Conservation (phyloP, 1,139 yeast genomes). For the Nakaseomyces nivariensis region DNA sequence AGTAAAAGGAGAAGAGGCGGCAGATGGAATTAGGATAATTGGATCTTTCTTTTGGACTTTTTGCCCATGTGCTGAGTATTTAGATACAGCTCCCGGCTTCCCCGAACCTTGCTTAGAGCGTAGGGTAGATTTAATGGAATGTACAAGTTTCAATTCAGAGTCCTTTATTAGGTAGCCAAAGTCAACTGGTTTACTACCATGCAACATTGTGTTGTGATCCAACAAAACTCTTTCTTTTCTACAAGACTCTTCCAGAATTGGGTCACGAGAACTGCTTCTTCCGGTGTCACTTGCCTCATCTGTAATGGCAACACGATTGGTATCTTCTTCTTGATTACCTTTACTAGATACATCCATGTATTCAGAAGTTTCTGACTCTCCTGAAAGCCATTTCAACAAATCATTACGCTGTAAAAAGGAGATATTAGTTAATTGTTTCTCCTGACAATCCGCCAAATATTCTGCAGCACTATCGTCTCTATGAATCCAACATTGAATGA, state of each 20-base stretch:
- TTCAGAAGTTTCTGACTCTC: slow-evolving; percentile 48
- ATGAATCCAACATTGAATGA: slow-evolving; percentile 73
- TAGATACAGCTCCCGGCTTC: slow-evolving; percentile 15
- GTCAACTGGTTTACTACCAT: slow-evolving; percentile 68
- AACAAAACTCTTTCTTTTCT: slow-evolving; percentile 55
- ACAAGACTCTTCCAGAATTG: slow-evolving; percentile 45
- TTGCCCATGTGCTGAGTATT: slow-evolving; percentile 7
- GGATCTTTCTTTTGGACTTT: slow-evolving; percentile 51
- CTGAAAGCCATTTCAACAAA: slow-evolving; percentile 69
- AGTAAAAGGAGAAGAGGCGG: slow-evolving; percentile 81
- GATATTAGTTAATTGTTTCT: slow-evolving; percentile 55
- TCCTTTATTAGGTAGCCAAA: slow-evolving; percentile 67
- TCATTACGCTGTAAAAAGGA: slow-evolving; percentile 83
- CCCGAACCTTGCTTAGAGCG: slow-evolving; percentile 21
- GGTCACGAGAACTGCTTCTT: slow-evolving; percentile 36
- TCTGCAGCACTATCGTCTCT: slow-evolving; percentile 73
- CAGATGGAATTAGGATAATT: slow-evolving; percentile 86
- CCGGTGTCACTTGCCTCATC: too few species aligned
- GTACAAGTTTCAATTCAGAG: slow-evolving; percentile 53
- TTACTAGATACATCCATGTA: slow-evolving; percentile 31
- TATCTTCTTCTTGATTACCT: not conserved
- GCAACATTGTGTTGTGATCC: slow-evolving; percentile 71
- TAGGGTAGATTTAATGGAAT: slow-evolving; percentile 37
- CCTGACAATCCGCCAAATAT: slow-evolving; percentile 65
- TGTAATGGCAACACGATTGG: too few species aligned